Percentiles rank a stretch among this genome's conserved stretches.
Evolutionary conservation across 805 yeast species (phyloP).

Genomic region (Suhomyces canberraensis): DNA sequence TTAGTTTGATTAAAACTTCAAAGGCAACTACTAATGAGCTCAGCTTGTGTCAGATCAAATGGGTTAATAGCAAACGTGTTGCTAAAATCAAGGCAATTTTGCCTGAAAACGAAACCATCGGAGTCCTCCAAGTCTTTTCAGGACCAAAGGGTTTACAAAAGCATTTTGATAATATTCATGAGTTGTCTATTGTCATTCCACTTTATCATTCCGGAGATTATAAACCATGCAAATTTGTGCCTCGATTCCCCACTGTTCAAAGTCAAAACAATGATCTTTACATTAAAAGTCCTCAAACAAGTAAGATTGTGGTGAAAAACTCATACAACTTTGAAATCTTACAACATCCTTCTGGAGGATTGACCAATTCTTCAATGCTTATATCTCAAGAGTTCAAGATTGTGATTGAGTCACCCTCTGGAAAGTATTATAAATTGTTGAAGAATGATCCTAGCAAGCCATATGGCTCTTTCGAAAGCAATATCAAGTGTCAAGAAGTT

Average conservation of each 20-base stretch:
- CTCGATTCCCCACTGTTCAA: constrained; percentile 67
- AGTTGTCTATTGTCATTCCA: constrained; percentile 71
- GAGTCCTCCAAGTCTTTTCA: constrained; percentile 72
- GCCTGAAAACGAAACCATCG: constrained; percentile 67
- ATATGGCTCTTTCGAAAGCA: constrained; percentile 57
- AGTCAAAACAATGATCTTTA: constrained; percentile 73
- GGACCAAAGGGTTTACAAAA: constrained; percentile 61
- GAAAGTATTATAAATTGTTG: constrained; percentile 61
- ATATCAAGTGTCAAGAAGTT: constrained; percentile 59
- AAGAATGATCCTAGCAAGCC: constrained; percentile 47
- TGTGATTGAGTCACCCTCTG: constrained; percentile 82
- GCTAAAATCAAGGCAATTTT: constrained; percentile 79
- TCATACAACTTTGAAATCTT: constrained; percentile 62
- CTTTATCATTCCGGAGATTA: constrained; percentile 66
- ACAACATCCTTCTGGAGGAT: constrained; percentile 57
- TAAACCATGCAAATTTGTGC: constrained; percentile 64
- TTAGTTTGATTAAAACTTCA: constrained; percentile 55
- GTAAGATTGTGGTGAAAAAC: constrained; percentile 51
- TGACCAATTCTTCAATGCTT: constrained; percentile 35
- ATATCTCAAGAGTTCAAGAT: constrained; percentile 49
- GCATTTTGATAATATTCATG: constrained; percentile 57
- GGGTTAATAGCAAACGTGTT: constrained; percentile 58
- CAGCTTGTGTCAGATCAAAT: constrained; percentile 75
- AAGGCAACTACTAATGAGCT: constrained; percentile 45
- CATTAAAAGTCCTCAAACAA: constrained; percentile 80